A percentile compares a stretch with the other conserved stretches of the same genome.
These are phyloP conservation scores for Diaporthe helianthi DNA, from an alignment of 2,329 filamentous ascomycete genomes.

Conservation along the genomic window DNA sequence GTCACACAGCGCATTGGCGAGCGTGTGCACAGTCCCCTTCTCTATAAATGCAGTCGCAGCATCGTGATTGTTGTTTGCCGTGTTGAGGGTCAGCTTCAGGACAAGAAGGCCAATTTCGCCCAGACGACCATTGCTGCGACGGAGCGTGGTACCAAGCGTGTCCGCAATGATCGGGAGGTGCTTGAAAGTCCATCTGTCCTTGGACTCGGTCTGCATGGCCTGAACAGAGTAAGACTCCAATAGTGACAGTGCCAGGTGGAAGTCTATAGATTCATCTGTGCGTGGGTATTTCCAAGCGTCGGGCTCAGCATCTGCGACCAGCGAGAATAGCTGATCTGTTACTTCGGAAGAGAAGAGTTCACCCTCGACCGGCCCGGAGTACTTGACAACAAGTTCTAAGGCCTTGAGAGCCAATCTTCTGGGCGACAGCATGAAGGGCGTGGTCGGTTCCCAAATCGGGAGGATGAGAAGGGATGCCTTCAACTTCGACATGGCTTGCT, in stretches of 20 bases:
- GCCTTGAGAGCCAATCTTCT: slow-evolving; percentile 69
- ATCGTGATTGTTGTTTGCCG: slow-evolving; percentile 79
- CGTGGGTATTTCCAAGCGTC: slow-evolving; percentile 47
- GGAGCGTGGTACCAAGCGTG: slow-evolving; percentile 51
- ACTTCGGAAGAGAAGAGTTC: slow-evolving; percentile 58
- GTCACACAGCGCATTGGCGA: slow-evolving; percentile 58
- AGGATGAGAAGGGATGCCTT: slow-evolving; percentile 60
- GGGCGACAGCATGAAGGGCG: slow-evolving; percentile 62
- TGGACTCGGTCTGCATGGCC: slow-evolving; percentile 52
- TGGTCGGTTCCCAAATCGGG: slow-evolving; percentile 65
- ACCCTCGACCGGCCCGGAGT: slow-evolving; percentile 56
- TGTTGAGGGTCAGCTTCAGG: slow-evolving; percentile 79
- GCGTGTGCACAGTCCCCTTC: slow-evolving; percentile 57
- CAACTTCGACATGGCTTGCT: slow-evolving; percentile 61
- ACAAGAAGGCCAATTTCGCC: slow-evolving; percentile 55
- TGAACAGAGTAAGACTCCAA: slow-evolving; percentile 62
- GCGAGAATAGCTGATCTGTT: slow-evolving; percentile 55
- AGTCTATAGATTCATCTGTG: slow-evolving; percentile 46
- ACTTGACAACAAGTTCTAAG: slow-evolving; percentile 63
- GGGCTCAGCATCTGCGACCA: slow-evolving; percentile 48
- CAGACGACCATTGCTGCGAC: slow-evolving; percentile 44
- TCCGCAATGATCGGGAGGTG: slow-evolving; percentile 60
- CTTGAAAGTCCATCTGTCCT: slow-evolving; percentile 54
- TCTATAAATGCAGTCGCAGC: slow-evolving; percentile 74
- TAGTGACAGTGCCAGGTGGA: slow-evolving; percentile 54